A percentile compares a stretch with the other conserved stretches of the same genome.
These are phyloP conservation scores for Fusarium guadeloupense DNA, from an alignment of 2,329 filamentous ascomycete species.

Conservation along the genomic window DNA sequence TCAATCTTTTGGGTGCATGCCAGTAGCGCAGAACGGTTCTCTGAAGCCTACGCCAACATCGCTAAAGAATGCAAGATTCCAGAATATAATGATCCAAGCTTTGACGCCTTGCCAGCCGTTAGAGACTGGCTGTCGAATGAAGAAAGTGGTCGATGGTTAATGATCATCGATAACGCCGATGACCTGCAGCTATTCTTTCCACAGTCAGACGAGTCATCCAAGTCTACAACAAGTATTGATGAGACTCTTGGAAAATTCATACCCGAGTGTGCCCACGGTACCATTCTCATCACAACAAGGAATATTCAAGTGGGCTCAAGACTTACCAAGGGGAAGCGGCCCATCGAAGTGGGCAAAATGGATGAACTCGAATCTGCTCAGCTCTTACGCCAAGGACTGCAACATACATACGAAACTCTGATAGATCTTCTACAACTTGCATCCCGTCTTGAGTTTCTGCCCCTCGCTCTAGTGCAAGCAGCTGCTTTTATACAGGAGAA, in stretches of 20 bases:
- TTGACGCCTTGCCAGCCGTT: conserved; percentile 41
- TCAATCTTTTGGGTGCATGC: conserved; percentile 51
- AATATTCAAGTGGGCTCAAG: conserved; percentile 45
- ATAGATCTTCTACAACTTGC: conserved; percentile 30
- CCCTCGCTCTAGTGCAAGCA: conserved; percentile 49
- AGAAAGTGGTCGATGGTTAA: conserved; percentile 12
- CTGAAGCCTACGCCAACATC: conserved; percentile 47
- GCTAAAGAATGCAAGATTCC: conserved; percentile 43
- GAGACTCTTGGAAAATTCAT: conserved; percentile 11
- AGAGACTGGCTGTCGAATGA: conserved; percentile 44
- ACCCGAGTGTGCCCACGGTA: conserved; percentile 45
- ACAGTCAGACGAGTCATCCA: accelerated
- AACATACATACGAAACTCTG: background rate
- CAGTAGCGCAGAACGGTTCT: conserved; percentile 43
- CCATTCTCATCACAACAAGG: conserved; percentile 48
- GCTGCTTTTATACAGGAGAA: conserved; percentile 49
- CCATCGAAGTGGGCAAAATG: conserved; percentile 45
- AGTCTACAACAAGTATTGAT: accelerated
- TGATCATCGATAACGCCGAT: conserved; percentile 38
- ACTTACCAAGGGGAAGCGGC: conserved; percentile 33
- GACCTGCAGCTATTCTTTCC: conserved; percentile 29
- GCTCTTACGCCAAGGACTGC: conserved; percentile 37
- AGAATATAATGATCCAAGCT: conserved; percentile 36
- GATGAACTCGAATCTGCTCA: conserved; percentile 34
- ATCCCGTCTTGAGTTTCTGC: conserved; percentile 44